A percentile compares a stretch with the other conserved stretches of the same genome.
Evolutionary conservation across 2,329 filamentous ascomycete species (phyloP).

Genomic region (Trichoderma koningii): DNA sequence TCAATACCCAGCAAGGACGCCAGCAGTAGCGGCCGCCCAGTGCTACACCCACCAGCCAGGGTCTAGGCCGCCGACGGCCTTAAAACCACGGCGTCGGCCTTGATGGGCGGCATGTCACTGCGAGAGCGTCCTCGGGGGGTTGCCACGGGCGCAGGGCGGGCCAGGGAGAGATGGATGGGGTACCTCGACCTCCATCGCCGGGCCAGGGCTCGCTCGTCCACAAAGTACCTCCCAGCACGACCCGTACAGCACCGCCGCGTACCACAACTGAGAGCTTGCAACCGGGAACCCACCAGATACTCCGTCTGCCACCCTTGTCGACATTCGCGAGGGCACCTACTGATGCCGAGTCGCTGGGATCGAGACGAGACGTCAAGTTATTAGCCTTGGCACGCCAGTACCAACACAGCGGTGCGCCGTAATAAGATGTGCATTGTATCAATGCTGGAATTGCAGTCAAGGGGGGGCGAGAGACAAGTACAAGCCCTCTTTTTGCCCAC

Average conservation of each 20-base stretch:
- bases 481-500: not conserved
- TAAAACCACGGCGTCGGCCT: slow-evolving; percentile 17
- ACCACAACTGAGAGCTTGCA: too few species aligned
- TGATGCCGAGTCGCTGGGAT: not conserved
- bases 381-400: not conserved
- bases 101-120: slow-evolving; percentile 25
- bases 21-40: slow-evolving; percentile 22
- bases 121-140: slow-evolving; percentile 7
- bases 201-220: too few species aligned
- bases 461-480: too few species aligned
- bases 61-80: slow-evolving; percentile 13
- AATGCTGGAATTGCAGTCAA: too few species aligned
- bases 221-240: too few species aligned
- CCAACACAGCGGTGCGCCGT: not conserved
- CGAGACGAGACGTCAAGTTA: not conserved
- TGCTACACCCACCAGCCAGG: slow-evolving; percentile 16
- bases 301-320: too few species aligned
- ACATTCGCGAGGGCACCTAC: too few species aligned
- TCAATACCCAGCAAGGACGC: not conserved
- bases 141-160: slow-evolving; percentile 17
- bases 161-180: not conserved
- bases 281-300: too few species aligned
- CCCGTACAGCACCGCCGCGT: too few species aligned
- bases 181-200: not conserved
- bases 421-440: too few species aligned